Conservation (phyloP, 2,329 filamentous ascomycete genomes). For the Pyrenochaeta sp. region DNA sequence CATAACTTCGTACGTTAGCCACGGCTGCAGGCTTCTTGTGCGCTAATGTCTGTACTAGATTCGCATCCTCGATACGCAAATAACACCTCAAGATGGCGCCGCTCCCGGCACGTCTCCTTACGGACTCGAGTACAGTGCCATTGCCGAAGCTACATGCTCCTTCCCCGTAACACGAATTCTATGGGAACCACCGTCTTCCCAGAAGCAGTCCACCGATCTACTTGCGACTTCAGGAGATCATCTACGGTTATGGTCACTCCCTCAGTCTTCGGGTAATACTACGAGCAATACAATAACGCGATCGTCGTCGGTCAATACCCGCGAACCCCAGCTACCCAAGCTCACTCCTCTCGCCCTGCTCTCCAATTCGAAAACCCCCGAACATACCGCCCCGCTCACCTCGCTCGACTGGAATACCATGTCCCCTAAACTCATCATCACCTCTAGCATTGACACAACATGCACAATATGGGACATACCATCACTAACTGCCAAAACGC, state of each 20-base stretch:
- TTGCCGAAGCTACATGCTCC: conserved; percentile 96
- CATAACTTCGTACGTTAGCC: conserved; percentile 86
- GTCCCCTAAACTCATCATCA: conserved; percentile 96
- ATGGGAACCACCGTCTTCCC: conserved; percentile 94
- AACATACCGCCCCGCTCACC: conserved; percentile 95
- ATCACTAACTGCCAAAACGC: conserved; percentile 95
- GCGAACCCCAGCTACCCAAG: conserved; percentile 72
- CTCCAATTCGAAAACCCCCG: conserved; percentile 97
- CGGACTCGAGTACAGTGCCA: conserved; percentile 87
- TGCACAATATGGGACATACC: conserved; percentile 99
- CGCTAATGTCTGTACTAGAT: conserved; percentile 66
- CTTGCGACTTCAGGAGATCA: conserved; percentile 96
- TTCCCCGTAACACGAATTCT: conserved; percentile 95
- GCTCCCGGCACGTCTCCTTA: conserved; percentile 75
- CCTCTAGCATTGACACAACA: conserved; percentile 97
- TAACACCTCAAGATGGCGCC: conserved; percentile 73
- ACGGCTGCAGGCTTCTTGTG: neutral
- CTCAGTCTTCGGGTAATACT: conserved; percentile 59
- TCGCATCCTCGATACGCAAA: conserved; percentile 92
- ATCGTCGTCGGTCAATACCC: conserved; percentile 69
- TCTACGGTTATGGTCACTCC: conserved; percentile 90
- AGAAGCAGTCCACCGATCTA: conserved; percentile 94
- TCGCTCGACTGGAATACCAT: conserved; percentile 98
- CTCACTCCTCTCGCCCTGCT: conserved; percentile 90
- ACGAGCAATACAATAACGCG: conserved; percentile 76